These are phyloP conservation scores for Saksenaea oblongispora DNA, from an alignment of 371 early-diverging fungal genomes.

Conservation along the genomic window DNA sequence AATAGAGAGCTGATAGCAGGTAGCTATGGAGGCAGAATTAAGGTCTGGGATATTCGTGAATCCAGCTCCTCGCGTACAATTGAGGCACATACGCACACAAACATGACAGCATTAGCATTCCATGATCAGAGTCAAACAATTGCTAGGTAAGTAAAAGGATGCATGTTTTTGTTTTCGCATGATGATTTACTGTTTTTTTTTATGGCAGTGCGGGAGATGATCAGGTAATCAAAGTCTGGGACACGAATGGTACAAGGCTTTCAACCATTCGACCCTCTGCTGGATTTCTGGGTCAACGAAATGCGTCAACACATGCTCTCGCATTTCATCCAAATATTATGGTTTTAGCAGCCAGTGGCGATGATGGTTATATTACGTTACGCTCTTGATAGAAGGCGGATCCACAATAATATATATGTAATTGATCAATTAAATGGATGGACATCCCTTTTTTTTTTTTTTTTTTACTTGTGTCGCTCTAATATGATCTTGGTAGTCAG, in stretches of 20 bases:
- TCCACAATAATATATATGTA: neutral
- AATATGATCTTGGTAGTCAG: neutral
- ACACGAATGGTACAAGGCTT: slow-evolving; percentile 52
- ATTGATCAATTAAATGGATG: neutral
- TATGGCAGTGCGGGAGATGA: slow-evolving; percentile 61
- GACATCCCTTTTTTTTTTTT: neutral
- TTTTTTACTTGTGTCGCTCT: neutral
- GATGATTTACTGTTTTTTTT: neutral
- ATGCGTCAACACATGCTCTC: slow-evolving; percentile 47
- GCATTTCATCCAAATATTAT: slow-evolving; percentile 60
- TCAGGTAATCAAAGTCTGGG: slow-evolving; percentile 69
- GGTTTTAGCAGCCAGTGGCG: slow-evolving; percentile 57
- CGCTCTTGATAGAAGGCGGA: neutral
- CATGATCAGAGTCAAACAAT: slow-evolving; percentile 73
- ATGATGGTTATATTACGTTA: slow-evolving; percentile 54
- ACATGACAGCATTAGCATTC: slow-evolving; percentile 68
- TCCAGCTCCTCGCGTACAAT: slow-evolving; percentile 51
- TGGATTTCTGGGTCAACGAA: slow-evolving; percentile 59
- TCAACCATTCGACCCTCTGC: slow-evolving; percentile 62
- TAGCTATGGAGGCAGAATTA: slow-evolving; percentile 70
- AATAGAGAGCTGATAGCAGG: slow-evolving; percentile 63
- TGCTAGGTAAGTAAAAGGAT: slow-evolving; percentile 56
- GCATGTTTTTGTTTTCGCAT: neutral
- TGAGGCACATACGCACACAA: slow-evolving; percentile 47
- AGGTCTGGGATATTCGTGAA: slow-evolving; percentile 84